A percentile compares a stretch with the other conserved stretches of the same genome.
These are phyloP conservation scores for Scleroderma bovista DNA, from an alignment of 768 basidiomycete genomes.

Conservation along the genomic window DNA sequence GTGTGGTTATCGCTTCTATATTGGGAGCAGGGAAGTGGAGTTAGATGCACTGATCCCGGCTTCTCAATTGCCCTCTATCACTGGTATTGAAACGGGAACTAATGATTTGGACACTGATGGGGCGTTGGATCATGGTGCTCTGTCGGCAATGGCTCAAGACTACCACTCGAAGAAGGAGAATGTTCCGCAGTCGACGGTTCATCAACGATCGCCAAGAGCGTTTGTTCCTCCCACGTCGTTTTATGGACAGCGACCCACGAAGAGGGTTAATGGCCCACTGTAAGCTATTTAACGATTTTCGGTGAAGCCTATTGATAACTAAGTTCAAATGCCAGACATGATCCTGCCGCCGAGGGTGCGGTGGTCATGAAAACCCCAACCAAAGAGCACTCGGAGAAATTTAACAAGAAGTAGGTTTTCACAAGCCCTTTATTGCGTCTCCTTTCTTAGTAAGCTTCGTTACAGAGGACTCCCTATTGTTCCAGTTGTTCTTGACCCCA, in stretches of 20 bases:
- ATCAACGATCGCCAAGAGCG: slow-evolving; percentile 12
- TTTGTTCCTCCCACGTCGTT: slow-evolving; percentile 58
- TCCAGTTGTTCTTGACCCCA: slow-evolving; percentile 86
- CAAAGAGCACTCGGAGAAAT: slow-evolving; percentile 56
- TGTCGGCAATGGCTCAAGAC: slow-evolving; percentile 1
- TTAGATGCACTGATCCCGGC: slow-evolving; percentile 47
- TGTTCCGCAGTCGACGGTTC: slow-evolving; percentile 4
- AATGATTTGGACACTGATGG: slow-evolving; percentile 16
- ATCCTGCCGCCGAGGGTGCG: slow-evolving; percentile 71
- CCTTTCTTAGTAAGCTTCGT: background rate
- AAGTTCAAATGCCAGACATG: slow-evolving; percentile 45
- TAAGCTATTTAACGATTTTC: slow-evolving; percentile 27
- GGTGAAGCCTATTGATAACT: background rate
- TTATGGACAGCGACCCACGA: slow-evolving; percentile 41
- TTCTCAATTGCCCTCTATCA: slow-evolving; percentile 47
- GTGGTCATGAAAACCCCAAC: slow-evolving; percentile 82
- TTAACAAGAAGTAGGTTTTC: slow-evolving; percentile 60
- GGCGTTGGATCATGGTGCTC: slow-evolving; percentile 7
- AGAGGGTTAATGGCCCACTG: slow-evolving; percentile 36
- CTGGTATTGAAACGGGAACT: slow-evolving; percentile 26
- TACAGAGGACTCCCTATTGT: slow-evolving; percentile 58
- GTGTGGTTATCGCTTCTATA: slow-evolving; percentile 35
- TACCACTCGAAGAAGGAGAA: slow-evolving; percentile 17
- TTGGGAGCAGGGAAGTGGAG: slow-evolving; percentile 58
- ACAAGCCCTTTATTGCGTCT: slow-evolving; percentile 1